phyloP scores from a whole-genome alignment of 2,329 filamentous ascomycete genomes.

The Orbilia ellipsospora region DNA sequence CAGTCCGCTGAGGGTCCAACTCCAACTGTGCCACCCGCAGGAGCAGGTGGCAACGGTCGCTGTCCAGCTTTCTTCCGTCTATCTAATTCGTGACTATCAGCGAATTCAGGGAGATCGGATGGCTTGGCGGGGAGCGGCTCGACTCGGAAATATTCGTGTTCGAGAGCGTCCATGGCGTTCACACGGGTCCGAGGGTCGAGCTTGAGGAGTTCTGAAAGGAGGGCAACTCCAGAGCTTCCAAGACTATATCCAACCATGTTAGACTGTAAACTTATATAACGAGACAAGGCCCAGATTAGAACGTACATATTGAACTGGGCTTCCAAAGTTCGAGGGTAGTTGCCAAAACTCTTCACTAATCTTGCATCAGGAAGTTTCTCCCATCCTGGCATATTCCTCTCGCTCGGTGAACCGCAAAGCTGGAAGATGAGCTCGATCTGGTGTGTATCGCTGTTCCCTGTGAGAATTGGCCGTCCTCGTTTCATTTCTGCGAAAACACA shows the following conservation, averaged over 20 bases:
- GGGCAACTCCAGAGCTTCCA: constrained; percentile 77
- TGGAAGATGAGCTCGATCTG: constrained; percentile 95
- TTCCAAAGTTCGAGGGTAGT: constrained; percentile 73
- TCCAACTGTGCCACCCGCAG: constrained; percentile 89
- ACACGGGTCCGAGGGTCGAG: constrained; percentile 89
- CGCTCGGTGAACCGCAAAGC: constrained; percentile 86
- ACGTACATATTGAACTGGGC: constrained; percentile 78
- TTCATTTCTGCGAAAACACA: constrained; percentile 99
- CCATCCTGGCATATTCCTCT: constrained; percentile 94
- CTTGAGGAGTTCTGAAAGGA: constrained; percentile 83
- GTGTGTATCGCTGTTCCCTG: constrained; percentile 86
- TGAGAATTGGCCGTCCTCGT: constrained; percentile 88
- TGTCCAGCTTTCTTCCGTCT: constrained; percentile 79
- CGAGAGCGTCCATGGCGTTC: constrained; percentile 91
- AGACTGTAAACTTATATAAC: not conserved
- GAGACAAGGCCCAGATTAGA: not conserved
- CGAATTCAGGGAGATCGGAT: constrained; percentile 87
- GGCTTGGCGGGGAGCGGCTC: constrained; percentile 81
- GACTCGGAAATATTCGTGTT: constrained; percentile 90
- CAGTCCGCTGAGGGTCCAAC: constrained; percentile 69
- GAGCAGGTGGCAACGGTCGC: constrained; percentile 85
- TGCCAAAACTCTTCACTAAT: constrained; percentile 72
- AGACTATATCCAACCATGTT: constrained; percentile 31
- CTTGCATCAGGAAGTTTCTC: constrained; percentile 83
- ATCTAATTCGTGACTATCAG: constrained; percentile 97